Conservation (phyloP, 2,329 filamentous ascomycete genomes). For the Truncatella angustata region DNA sequence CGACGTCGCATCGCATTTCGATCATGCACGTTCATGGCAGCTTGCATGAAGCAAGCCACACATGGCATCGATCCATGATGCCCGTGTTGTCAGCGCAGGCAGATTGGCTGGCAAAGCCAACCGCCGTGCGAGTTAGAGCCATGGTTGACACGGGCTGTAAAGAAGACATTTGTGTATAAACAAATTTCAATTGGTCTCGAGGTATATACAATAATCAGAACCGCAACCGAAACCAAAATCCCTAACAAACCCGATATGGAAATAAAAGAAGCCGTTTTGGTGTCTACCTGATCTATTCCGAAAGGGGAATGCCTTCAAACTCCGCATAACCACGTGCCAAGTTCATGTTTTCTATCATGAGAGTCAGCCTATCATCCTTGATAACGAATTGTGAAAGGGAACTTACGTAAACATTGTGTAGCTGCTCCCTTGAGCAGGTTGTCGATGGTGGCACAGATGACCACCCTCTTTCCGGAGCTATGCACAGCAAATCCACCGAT, state of each 20-base stretch:
- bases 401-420: slow-evolving; percentile 87
- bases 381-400: background rate
- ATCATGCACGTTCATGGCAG: no score
- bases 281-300: slow-evolving; percentile 18
- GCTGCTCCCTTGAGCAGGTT: slow-evolving; percentile 91
- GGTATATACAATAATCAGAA: slow-evolving; percentile 8
- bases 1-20: no score
- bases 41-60: no score
- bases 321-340: slow-evolving; percentile 68
- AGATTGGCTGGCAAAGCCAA: no score
- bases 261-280: slow-evolving; percentile 6
- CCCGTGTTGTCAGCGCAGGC: no score
- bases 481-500: slow-evolving; percentile 96
- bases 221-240: background rate
- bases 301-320: slow-evolving; percentile 65
- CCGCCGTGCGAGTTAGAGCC: no score
- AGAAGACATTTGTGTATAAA: background rate
- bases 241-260: background rate
- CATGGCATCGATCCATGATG: no score
- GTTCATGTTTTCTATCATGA: slow-evolving; percentile 66
- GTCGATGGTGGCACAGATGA: slow-evolving; percentile 92
- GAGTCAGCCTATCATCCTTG: background rate
- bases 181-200: slow-evolving; percentile 4
- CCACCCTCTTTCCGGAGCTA: slow-evolving; percentile 82
- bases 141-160: background rate